Evolutionary conservation across 2,329 filamentous ascomycete species (phyloP).

Genomic region (Herpotrichia juniperi): DNA sequence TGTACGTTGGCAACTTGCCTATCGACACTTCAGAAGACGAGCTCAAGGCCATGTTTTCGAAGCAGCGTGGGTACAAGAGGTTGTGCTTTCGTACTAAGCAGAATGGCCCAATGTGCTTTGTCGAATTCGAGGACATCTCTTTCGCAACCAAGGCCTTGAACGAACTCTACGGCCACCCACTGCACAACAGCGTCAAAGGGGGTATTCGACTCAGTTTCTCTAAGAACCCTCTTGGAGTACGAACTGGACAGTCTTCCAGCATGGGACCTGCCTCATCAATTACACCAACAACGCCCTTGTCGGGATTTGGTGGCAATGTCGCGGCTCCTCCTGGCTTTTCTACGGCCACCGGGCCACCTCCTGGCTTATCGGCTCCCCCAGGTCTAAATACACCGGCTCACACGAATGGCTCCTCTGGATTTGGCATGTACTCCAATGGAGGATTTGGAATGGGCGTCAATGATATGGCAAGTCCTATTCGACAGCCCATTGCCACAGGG

Average conservation of each 20-base stretch:
- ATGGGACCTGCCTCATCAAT: constrained; percentile 59
- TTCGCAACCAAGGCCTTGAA: constrained; percentile 90
- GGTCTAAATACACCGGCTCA: constrained; percentile 60
- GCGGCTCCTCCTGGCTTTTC: constrained; percentile 65
- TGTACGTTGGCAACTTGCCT: constrained; percentile 97
- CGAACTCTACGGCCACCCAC: constrained; percentile 83
- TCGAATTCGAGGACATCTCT: constrained; percentile 93
- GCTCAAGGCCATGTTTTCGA: constrained; percentile 89
- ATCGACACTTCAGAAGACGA: constrained; percentile 94
- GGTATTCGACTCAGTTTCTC: constrained; percentile 96
- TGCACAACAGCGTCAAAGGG: constrained; percentile 92
- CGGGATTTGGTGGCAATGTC: constrained; percentile 63
- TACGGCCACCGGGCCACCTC: constrained; percentile 77
- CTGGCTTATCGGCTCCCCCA: constrained; percentile 77
- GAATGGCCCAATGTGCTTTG: constrained; percentile 98
- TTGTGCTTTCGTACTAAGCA: constrained; percentile 94
- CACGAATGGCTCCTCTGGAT: constrained; percentile 36
- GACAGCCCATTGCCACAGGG: constrained; percentile 38
- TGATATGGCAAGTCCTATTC: constrained; percentile 39
- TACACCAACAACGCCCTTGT: constrained; percentile 58
- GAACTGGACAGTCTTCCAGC: constrained; percentile 71
- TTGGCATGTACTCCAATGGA: constrained; percentile 45
- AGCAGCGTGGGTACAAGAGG: constrained; percentile 92
- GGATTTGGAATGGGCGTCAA: constrained; percentile 42
- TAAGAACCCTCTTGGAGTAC: constrained; percentile 93